Evolutionary conservation across 371 early-diverging fungal species (phyloP).

Genomic region (Mucor irregularis): DNA sequence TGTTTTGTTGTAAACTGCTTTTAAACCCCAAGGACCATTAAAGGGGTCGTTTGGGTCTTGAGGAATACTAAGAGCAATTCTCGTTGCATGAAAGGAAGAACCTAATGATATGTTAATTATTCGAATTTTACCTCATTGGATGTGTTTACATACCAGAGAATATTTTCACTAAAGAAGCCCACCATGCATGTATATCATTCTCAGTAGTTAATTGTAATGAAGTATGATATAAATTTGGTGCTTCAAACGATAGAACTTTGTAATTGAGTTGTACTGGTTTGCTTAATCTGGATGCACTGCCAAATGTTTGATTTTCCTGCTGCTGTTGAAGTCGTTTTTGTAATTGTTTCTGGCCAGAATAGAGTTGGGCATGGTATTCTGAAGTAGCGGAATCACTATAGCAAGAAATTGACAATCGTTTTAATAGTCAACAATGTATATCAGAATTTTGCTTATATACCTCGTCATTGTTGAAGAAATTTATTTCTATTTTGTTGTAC

Average conservation of each 20-base stretch:
- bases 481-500: too few species aligned
- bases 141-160: conserved; percentile 22
- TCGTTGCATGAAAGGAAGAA: conserved; percentile 45
- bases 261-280: conserved; percentile 27
- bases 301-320: conserved; percentile 18
- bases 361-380: conserved; percentile 52
- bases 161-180: conserved; percentile 42
- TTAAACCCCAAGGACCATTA: conserved; percentile 52
- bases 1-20: conserved; percentile 42
- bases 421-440: background rate
- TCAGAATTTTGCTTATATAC: background rate
- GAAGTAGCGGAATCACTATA: conserved; percentile 35
- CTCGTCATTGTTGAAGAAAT: too few species aligned
- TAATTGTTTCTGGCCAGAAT: conserved; percentile 41
- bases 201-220: conserved; percentile 45
- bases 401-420: background rate
- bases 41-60: conserved; percentile 52
- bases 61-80: conserved; percentile 42
- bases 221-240: conserved; percentile 51
- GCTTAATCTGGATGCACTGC: conserved; percentile 12
- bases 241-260: conserved; percentile 37
- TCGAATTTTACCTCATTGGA: background rate
- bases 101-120: background rate
- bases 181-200: conserved; percentile 48
- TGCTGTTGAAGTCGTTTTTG: conserved; percentile 36